Percentiles rank a stretch among this genome's conserved stretches.
These are phyloP conservation scores for Venustampulla echinocandica DNA, from an alignment of 495 filamentous ascomycete species.

Conservation along the genomic window DNA sequence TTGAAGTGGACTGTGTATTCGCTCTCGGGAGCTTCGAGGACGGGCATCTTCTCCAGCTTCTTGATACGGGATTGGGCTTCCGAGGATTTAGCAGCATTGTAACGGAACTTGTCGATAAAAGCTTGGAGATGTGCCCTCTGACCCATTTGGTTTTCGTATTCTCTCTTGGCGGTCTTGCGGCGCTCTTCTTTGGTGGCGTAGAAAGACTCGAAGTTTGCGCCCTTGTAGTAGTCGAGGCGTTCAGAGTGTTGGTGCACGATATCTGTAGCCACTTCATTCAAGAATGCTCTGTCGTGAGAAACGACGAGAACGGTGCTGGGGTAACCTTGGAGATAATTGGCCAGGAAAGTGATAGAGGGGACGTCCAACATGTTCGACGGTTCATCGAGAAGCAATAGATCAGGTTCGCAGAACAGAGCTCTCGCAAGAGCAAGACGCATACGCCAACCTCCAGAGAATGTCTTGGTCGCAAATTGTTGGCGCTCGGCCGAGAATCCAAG, in stretches of 20 bases:
- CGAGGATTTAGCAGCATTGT: constrained; percentile 98
- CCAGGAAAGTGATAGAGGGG: constrained; percentile 97
- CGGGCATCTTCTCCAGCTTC: constrained; percentile 94
- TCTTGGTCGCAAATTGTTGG: constrained; percentile 89
- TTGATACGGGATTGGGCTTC: constrained; percentile 98
- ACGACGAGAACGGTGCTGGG: constrained; percentile 94
- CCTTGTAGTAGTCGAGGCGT: constrained; percentile 96
- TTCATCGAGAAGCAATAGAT: constrained; percentile 93
- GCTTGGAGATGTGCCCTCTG: constrained; percentile 80
- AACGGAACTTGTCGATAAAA: constrained; percentile 99
- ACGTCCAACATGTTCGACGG: constrained; percentile 99
- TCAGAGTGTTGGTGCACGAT: constrained; percentile 98
- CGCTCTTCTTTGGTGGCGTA: constrained; percentile 97
- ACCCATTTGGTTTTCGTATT: constrained; percentile 98
- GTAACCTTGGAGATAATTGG: constrained; percentile 90
- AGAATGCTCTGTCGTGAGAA: constrained; percentile 96
- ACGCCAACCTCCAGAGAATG: constrained; percentile 98
- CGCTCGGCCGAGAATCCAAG: constrained; percentile 92
- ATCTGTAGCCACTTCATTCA: constrained; percentile 99
- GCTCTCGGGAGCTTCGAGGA: constrained; percentile 80
- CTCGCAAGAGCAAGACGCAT: constrained; percentile 94
- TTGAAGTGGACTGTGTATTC: constrained; percentile 97
- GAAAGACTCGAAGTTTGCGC: constrained; percentile 96
- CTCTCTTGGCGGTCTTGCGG: constrained; percentile 89
- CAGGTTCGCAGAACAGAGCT: constrained; percentile 97